Conservation (phyloP, 169 alveolate genomes). For the Theileria sp. region DNA sequence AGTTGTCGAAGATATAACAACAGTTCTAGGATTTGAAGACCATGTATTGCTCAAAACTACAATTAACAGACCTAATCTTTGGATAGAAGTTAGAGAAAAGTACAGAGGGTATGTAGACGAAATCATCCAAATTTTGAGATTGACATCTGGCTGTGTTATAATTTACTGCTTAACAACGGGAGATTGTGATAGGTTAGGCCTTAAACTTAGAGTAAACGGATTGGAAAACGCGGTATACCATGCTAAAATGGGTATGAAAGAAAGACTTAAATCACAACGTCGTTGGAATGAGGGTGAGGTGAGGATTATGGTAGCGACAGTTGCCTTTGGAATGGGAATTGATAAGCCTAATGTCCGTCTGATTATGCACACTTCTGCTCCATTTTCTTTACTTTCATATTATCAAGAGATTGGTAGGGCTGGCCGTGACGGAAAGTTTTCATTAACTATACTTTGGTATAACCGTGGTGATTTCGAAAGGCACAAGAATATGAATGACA, state of each 20-base stretch:
- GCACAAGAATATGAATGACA: conserved; percentile 39
- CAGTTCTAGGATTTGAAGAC: conserved; percentile 78
- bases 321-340: conserved; percentile 99
- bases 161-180: conserved; percentile 91
- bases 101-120: conserved; percentile 55
- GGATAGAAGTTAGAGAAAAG: conserved; percentile 81
- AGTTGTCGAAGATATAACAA: conserved; percentile 89
- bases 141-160: conserved; percentile 73
- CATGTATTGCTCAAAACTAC: conserved; percentile 63
- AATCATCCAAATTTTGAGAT: conserved; percentile 55
- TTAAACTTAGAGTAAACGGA: conserved; percentile 73
- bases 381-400: conserved; percentile 90
- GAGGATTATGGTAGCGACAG: conserved; percentile 95
- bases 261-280: conserved; percentile 77
- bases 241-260: conserved; percentile 77
- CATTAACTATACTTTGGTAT: conserved; percentile 79
- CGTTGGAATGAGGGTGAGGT: conserved; percentile 90
- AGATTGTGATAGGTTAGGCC: conserved; percentile 92
- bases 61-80: conserved; percentile 78
- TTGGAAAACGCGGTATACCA: conserved; percentile 81
- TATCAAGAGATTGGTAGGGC: conserved; percentile 98
- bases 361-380: conserved; percentile 94
- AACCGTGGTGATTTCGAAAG: conserved; percentile 71
- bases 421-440: conserved; percentile 94
- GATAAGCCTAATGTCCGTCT: conserved; percentile 94